Evolutionary conservation across 805 yeast genomes (phyloP), one percentile per base, ranked within the genome.

Genomic region (Kazachstania taianensis): DNA sequence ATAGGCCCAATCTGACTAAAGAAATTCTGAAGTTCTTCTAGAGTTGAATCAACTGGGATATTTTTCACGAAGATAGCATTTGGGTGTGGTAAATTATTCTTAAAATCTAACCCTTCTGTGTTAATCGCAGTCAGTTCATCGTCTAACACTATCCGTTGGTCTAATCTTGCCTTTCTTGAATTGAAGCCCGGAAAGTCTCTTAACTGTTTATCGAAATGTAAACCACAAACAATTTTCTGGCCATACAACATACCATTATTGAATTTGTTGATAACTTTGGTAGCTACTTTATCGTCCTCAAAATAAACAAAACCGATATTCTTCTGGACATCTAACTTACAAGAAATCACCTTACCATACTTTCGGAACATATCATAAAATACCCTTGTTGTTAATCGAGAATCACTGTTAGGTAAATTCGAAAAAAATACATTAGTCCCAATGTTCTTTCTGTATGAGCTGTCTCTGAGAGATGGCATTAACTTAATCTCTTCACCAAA

Each of bases 381-480:
- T 10, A 48, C 55, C 35, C 67, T 61, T 20, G 72, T 66, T 0
- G 77, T 63, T 26, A 66, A 43, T 7, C 34, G 29, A 4, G 47
- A 37, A 25, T 61, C 52, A 14, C 51, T 52, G n/a, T 57, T 37
- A 0, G 72, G 67, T 30, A 73, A 51, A 39, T 71, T 68, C 5
- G 75, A 65, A 36, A 73, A 57, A 38, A 70, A 72, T 2, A 73
- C 65, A 41, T 73, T 73, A 1, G 75, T 67, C 1, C 77, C 77
- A 30, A 70, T 51, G 39, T 67, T 70, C 44, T 62, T 63, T 33
- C 70, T 59, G 38, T 59, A 59, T 8, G 45, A 39, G 25, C 62
- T 55, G 33, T 72, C 71, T 45, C 74, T 64, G 30, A 72, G 42
- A 0, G 76, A 70, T 2, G 72, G 75, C 77, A 73, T 70, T 22